Percentiles rank a stretch among this genome's conserved stretches.
Conservation (phyloP, 2,329 filamentous ascomycete genomes). For the Clathrospora elynae region DNA sequence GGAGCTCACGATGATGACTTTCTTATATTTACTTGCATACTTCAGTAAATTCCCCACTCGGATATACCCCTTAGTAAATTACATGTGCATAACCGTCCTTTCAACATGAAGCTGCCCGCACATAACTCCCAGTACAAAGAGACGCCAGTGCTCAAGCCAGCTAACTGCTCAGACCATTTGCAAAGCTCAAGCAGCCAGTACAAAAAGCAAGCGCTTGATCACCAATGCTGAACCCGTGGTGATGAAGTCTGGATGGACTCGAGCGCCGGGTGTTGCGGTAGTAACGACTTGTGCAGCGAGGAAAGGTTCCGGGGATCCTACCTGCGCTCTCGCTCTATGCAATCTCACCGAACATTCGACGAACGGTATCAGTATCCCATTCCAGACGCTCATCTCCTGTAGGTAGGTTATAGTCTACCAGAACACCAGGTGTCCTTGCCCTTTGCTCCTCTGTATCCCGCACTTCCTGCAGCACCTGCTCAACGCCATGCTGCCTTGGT, state of each 20-base stretch:
- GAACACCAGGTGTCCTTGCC: background rate
- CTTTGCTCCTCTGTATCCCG: background rate
- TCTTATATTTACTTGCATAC: constrained; percentile 3
- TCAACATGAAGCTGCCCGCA: background rate
- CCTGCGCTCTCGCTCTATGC: constrained; percentile 44
- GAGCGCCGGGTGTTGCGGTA: constrained; percentile 23
- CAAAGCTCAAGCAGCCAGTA: background rate
- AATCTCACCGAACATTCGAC: constrained; percentile 31
- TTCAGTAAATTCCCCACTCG: constrained; percentile 7
- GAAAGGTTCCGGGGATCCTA: constrained; percentile 39
- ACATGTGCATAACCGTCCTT: constrained; percentile 7
- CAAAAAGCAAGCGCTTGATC: too few species aligned
- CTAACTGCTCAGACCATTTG: background rate
- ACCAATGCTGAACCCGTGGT: constrained; percentile 28
- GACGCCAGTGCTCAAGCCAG: background rate
- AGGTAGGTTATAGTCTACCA: constrained; percentile 21
- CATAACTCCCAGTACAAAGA: background rate
- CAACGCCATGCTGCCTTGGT: background rate
- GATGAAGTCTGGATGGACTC: constrained; percentile 5
- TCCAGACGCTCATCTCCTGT: constrained; percentile 22
- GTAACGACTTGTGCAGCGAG: constrained; percentile 36
- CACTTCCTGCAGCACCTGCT: too few species aligned
- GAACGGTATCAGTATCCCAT: constrained; percentile 35
- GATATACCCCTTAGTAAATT: constrained; percentile 26
- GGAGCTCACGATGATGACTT: background rate